Evolutionary conservation across 1,284 basidiomycete species (phyloP), one percentile per base, ranked within the genome.

Genomic region (Tilletiopsis washingtonensis): DNA sequence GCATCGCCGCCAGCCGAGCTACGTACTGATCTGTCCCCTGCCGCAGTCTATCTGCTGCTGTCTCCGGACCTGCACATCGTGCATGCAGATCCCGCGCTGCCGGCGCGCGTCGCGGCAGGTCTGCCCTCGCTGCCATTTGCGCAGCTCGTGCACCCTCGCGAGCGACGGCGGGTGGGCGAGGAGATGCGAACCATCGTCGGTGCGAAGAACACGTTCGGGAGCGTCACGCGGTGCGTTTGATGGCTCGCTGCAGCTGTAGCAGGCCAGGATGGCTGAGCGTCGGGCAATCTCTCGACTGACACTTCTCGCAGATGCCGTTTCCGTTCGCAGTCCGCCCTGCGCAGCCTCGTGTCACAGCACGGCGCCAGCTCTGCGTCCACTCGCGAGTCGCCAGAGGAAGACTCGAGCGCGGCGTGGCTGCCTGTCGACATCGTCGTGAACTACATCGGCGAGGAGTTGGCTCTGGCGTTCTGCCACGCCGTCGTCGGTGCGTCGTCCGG

Each of bases 391-490:
- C 61, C 73, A 34, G 65, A 70, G 3, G 84, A 85, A 51, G 82
- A 81, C 2, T 80, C 83, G 53, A 85, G 39, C 86, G 93, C 76
- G 77, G 78, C 39, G 78, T 96, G 89, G 73, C 82, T 91, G 77
- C 83, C 85, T 3, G 81, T 91, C 57, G 89, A 96, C 75, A 81
- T 98, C 62, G 88, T 93, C 62, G 84, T 94, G 69, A 96, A 91
- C 75, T 90, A 87, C 84, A 88, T 88, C 45, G 88, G 87, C 21
- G 84, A 91, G 49, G 86, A 85, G 34, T 79, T 97, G 64, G 84
- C 93, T 37, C 79, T 98, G 14, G 91, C 89, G 69, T 98, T 98
- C 78, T 86, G 96, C 59, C 91, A 98, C 68, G 88, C 90, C 25
- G 83, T 85, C 50, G 81, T 81, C 48, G 72, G 71, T 71, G 23